These are phyloP conservation scores for Neurospora sp. DNA, from an alignment of 495 filamentous ascomycete species.

Conservation along the genomic window DNA sequence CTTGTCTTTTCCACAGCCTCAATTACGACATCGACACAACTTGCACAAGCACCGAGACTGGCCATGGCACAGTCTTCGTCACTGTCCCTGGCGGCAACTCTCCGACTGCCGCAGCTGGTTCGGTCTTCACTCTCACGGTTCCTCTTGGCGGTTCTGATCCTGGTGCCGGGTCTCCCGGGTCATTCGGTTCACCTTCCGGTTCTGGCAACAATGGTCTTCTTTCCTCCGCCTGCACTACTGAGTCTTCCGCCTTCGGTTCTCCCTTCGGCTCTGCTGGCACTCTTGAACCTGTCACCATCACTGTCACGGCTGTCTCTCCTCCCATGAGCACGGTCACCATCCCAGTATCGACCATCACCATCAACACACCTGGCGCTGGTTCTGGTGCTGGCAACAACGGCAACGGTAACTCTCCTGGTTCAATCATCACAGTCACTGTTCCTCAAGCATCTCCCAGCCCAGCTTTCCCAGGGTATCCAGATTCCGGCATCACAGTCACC, in stretches of 20 bases:
- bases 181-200: slow-evolving; percentile 16
- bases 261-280: slow-evolving; percentile 11
- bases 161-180: slow-evolving; percentile 1
- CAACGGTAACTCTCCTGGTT: neutral
- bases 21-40: slow-evolving; percentile 6
- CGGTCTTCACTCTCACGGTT: slow-evolving; percentile 18
- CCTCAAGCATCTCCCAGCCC: neutral
- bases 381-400: neutral
- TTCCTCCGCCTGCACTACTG: neutral
- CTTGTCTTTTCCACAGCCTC: slow-evolving; percentile 1
- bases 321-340: slow-evolving; percentile 11
- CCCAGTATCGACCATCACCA: slow-evolving; percentile 13
- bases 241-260: slow-evolving; percentile 2
- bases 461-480: neutral
- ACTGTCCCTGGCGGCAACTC: slow-evolving; percentile 16
- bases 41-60: slow-evolving; percentile 12
- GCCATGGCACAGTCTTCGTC: slow-evolving; percentile 25
- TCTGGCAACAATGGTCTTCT: slow-evolving; percentile 17
- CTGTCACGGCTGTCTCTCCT: slow-evolving; percentile 2
- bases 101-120: slow-evolving; percentile 4
- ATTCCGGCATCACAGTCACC: slow-evolving; percentile 4
- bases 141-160: neutral
- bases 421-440: slow-evolving; percentile 5
- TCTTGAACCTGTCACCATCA: slow-evolving; percentile 8
- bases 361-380: slow-evolving; percentile 1